These are phyloP conservation scores for Debaryomyces hansenii DNA, from an alignment of 805 yeast species.

Conservation along the genomic window DNA sequence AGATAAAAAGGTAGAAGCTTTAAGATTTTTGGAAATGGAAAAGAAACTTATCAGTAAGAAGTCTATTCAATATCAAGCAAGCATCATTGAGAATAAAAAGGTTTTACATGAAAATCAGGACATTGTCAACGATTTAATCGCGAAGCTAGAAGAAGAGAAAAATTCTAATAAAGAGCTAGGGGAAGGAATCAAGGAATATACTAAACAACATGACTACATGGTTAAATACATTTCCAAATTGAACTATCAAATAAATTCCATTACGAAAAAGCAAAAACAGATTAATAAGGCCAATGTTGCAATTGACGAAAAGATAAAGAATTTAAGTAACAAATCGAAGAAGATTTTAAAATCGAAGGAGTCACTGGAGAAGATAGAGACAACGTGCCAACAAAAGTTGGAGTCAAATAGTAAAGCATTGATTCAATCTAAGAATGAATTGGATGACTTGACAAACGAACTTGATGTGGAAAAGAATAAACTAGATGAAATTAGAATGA, in stretches of 20 bases:
- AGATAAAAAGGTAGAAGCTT: constrained; percentile 71
- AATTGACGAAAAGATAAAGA: constrained; percentile 74
- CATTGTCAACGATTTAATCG: constrained; percentile 39
- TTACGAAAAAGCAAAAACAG: constrained; percentile 31
- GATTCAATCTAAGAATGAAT: constrained; percentile 42
- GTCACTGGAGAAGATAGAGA: constrained; percentile 44
- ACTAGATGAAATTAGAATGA: constrained; percentile 63
- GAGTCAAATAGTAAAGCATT: constrained; percentile 46
- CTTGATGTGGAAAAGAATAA: constrained; percentile 53
- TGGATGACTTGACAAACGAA: constrained; percentile 43
- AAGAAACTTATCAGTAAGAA: constrained; percentile 54
- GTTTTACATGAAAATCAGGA: constrained; percentile 39
- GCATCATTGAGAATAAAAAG: constrained; percentile 39
- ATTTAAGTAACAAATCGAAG: constrained; percentile 54
- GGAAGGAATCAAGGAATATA: constrained; percentile 26
- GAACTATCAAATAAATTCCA: constrained; percentile 17
- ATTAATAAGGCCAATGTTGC: constrained; percentile 57
- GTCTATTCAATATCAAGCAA: constrained; percentile 57
- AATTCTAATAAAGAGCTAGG: constrained; percentile 24
- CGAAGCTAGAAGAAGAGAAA: constrained; percentile 32
- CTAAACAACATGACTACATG: constrained; percentile 30
- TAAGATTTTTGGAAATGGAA: constrained; percentile 63
- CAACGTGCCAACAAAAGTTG: constrained; percentile 48
- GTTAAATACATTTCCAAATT: constrained; percentile 11
- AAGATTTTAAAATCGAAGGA: constrained; percentile 58